Conservation (phyloP, 176 grass and related monocot genomes). For the Oryza brachyantha region DNA sequence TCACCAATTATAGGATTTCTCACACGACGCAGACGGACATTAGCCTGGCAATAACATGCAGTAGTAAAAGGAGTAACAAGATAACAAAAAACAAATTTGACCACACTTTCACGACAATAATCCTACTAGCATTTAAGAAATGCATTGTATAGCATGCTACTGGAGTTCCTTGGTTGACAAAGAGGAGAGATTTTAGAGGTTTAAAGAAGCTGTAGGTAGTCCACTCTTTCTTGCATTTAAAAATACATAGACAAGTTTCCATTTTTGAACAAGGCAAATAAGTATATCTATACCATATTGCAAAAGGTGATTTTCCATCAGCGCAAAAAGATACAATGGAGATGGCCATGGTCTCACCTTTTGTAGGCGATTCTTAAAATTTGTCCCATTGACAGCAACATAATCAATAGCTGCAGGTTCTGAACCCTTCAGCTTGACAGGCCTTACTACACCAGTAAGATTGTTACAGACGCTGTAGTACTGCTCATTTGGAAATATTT, state of each 20-base stretch:
- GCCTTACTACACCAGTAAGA: conserved; percentile 54
- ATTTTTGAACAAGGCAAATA: not conserved
- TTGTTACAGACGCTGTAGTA: conserved; percentile 88
- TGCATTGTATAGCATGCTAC: conserved; percentile 6
- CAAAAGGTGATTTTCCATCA: conserved; percentile 9
- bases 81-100: conserved; percentile 13
- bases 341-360: conserved; percentile 47
- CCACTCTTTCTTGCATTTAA: conserved; percentile 2
- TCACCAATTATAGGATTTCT: conserved; percentile 96
- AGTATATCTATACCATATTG: not conserved
- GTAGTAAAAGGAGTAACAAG: not conserved
- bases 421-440: conserved; percentile 63
- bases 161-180: not conserved
- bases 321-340: conserved; percentile 10
- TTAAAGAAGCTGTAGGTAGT: not conserved
- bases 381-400: conserved; percentile 73
- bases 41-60: conserved; percentile 59
- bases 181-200: not conserved
- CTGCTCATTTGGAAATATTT: conserved; percentile 58
- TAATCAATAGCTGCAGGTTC: conserved; percentile 79
- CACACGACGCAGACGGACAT: conserved; percentile 69
- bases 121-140: not conserved
- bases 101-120: not conserved
- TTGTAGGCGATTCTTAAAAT: conserved; percentile 63
- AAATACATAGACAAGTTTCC: not conserved